Evolutionary conservation across 805 yeast species (phyloP).

Genomic region (Candida corydali): DNA sequence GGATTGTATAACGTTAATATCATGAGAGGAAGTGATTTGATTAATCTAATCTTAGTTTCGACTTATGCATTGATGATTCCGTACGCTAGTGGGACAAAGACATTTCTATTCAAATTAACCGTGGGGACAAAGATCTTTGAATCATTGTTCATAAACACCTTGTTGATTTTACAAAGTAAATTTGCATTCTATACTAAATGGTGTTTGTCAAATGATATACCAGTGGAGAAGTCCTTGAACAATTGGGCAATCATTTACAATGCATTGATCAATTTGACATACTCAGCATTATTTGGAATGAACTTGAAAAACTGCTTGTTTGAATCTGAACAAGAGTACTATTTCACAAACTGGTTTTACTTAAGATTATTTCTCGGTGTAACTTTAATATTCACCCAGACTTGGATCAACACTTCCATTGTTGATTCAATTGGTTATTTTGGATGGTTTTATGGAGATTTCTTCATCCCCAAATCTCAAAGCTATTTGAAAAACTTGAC

Average conservation of each 20-base stretch:
- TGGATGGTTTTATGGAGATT: slow-evolving; percentile 92
- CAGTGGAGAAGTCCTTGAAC: slow-evolving; percentile 60
- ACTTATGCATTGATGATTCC: slow-evolving; percentile 43
- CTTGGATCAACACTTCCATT: slow-evolving; percentile 67
- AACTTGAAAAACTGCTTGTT: slow-evolving; percentile 25
- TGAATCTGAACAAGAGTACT: slow-evolving; percentile 13
- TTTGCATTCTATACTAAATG: slow-evolving; percentile 61
- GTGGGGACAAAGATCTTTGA: slow-evolving; percentile 47
- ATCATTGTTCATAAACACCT: slow-evolving; percentile 44
- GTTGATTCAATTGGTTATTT: slow-evolving; percentile 70
- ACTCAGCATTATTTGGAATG: slow-evolving; percentile 46
- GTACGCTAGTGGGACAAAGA: slow-evolving; percentile 23
- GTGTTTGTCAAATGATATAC: slow-evolving; percentile 59
- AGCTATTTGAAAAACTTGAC: slow-evolving; percentile 42
- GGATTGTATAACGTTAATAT: slow-evolving; percentile 60
- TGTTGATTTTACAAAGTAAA: slow-evolving; percentile 57
- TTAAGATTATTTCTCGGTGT: slow-evolving; percentile 58
- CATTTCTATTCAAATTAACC: slow-evolving; percentile 33
- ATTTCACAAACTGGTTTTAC: slow-evolving; percentile 36
- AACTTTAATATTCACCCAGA: slow-evolving; percentile 53
- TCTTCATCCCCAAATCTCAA: slow-evolving; percentile 57
- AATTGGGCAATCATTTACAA: slow-evolving; percentile 70
- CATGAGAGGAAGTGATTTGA: slow-evolving; percentile 60
- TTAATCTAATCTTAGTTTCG: slow-evolving; percentile 41
- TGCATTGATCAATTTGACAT: slow-evolving; percentile 48